Base-by-base conservation (phyloP, 225 moss, liverwort and hornwort genomes). In the Pleurozium schreberi region DNA sequence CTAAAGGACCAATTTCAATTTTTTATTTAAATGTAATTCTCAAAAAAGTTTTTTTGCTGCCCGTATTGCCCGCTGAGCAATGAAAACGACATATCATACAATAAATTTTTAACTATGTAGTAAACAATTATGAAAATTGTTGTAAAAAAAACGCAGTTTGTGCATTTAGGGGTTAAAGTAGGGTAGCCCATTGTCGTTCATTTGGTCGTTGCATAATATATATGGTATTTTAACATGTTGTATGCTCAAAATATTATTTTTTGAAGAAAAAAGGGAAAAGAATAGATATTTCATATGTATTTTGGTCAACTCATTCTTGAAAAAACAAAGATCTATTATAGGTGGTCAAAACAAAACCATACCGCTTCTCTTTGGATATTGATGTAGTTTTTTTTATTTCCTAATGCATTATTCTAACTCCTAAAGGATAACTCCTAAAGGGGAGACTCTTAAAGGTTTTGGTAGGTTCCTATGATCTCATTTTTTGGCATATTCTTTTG, bases 381-480 rank as follows among this genome's bases (percentile, higher is more conserved):
- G 16, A 78, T 26, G 4, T 55, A 0, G 1, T 76, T 50, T 0
- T 12, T 3, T 52, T 36, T 3, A 22, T 34, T 52, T 1, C 36
- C 3, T 5, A 21, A 76, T 22, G 9, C 9, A 53, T 3, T 14
- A 8, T 1, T 13, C 0, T 34, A 21, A 50, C 0, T 2, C 3
- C 5, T 20, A 12, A 49, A 33, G n/a, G n/a, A n/a, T n/a, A n/a
- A n/a, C n/a, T n/a, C n/a, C n/a, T n/a, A n/a, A n/a, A n/a, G n/a
- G n/a, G n/a, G n/a, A n/a, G 3, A 49, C 3, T 33, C 3, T 50
- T 12, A 0, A 75, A 34, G 11, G 5, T 50, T 50, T 5, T 2
- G 4, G 0, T 19, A 20, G 6, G 2, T 33, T 49, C 18, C 0
- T 31, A 47, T 47, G 12, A 75, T 75, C 12, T 49, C 49, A 33